Percentiles rank a stretch among this genome's conserved stretches.
Evolutionary conservation across 305 asterid genomes (phyloP).

Genomic region (Striga hermonthica): DNA sequence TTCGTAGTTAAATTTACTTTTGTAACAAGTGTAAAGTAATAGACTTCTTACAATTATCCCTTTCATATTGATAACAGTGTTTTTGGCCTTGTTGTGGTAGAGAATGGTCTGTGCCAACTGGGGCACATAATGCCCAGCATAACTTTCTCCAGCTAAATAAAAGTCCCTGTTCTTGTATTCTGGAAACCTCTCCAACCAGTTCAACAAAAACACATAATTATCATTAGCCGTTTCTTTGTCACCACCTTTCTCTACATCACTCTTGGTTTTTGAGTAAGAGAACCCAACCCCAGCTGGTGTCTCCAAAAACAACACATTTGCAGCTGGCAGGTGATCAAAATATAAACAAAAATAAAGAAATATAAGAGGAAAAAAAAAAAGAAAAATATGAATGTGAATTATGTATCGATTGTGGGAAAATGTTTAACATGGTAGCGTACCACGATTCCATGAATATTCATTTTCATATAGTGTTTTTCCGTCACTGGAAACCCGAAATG

Average conservation of each 20-base stretch:
- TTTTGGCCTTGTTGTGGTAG: slow-evolving; percentile 40
- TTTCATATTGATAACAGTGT: slow-evolving; percentile 48
- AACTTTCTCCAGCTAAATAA: slow-evolving; percentile 58
- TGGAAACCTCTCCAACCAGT: slow-evolving; percentile 60
- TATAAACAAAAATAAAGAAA: no score
- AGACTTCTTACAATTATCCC: slow-evolving; percentile 46
- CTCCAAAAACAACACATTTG: slow-evolving; percentile 30
- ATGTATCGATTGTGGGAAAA: no score
- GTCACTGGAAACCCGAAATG: no score
- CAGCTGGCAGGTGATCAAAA: slow-evolving; percentile 36
- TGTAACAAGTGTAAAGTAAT: no score
- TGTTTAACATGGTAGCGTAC: no score
- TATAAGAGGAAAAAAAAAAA: not conserved
- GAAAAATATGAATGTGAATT: no score
- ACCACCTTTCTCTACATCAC: slow-evolving; percentile 37
- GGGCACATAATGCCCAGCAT: slow-evolving; percentile 64
- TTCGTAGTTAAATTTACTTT: not conserved
- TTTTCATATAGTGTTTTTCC: no score
- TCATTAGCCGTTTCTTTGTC: slow-evolving; percentile 50
- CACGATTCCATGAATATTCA: no score
- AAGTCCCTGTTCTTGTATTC: slow-evolving; percentile 53
- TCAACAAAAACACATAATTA: slow-evolving; percentile 43
- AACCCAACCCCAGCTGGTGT: no score
- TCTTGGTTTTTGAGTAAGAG: slow-evolving; percentile 26
- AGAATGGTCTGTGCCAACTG: slow-evolving; percentile 55